Conservation (phyloP, 805 yeast genomes). For the Yarrowia sp. region DNA sequence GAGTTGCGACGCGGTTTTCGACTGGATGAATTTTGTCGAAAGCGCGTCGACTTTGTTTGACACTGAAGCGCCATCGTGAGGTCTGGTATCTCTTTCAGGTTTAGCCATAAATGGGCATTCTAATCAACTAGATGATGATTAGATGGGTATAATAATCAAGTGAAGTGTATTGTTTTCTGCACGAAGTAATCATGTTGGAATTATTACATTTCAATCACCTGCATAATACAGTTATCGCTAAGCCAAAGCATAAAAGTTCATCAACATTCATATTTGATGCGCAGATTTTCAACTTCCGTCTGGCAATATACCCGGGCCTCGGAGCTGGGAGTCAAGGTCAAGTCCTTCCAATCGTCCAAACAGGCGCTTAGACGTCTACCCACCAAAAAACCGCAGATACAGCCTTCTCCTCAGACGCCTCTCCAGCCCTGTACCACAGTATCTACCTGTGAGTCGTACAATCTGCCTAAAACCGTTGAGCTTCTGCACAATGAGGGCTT, state of each 20-base stretch:
- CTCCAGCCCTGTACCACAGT: slow-evolving; percentile 64
- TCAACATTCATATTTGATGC: neutral
- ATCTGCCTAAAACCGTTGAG: slow-evolving; percentile 57
- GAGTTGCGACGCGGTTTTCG: neutral
- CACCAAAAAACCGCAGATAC: slow-evolving; percentile 6
- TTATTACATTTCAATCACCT: too few species aligned
- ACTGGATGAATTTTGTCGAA: neutral
- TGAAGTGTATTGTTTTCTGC: too few species aligned
- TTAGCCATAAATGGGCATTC: too few species aligned
- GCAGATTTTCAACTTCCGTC: slow-evolving; percentile 11
- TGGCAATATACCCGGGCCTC: neutral
- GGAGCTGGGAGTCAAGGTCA: slow-evolving; percentile 25
- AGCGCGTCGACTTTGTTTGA: too few species aligned
- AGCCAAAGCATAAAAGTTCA: neutral
- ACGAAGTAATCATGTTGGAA: too few species aligned
- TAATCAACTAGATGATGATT: too few species aligned
- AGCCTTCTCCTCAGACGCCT: neutral
- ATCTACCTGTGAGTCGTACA: slow-evolving; percentile 75
- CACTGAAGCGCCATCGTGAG: too few species aligned
- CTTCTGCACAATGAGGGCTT: slow-evolving; percentile 52
- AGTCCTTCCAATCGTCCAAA: slow-evolving; percentile 35
- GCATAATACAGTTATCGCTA: too few species aligned
- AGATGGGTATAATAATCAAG: too few species aligned
- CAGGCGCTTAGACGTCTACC: slow-evolving; percentile 30
- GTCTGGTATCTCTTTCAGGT: too few species aligned